Conservation (phyloP, 1,284 basidiomycete genomes). For the Wallemia mellicola region DNA sequence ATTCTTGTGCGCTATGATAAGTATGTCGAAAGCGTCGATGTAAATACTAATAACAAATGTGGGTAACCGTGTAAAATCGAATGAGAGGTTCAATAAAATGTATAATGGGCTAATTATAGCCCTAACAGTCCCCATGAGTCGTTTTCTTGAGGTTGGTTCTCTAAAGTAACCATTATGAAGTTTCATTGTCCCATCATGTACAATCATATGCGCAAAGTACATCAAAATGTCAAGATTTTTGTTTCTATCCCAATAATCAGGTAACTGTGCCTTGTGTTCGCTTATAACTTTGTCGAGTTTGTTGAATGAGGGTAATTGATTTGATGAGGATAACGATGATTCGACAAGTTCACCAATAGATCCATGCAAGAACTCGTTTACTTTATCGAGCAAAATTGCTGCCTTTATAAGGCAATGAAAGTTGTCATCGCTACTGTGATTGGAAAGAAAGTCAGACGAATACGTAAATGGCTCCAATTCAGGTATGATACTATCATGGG, state of each 20-base stretch:
- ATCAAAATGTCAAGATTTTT: background rate
- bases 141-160: background rate
- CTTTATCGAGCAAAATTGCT: background rate
- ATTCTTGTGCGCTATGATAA: background rate
- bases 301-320: background rate
- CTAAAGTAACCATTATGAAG: background rate
- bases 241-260: background rate
- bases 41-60: background rate
- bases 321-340: background rate
- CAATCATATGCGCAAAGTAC: background rate
- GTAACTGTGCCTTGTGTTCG: background rate
- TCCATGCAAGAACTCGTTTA: background rate
- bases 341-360: background rate
- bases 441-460: background rate
- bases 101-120: background rate
- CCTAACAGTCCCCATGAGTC: background rate
- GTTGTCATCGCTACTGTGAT: background rate
- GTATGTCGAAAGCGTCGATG: background rate
- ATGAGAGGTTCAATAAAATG: background rate
- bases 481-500: background rate
- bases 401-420: background rate
- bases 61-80: background rate
- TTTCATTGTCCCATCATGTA: background rate
- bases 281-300: background rate
- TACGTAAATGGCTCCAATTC: background rate